Percentiles rank a stretch among this genome's conserved stretches.
Conservation (phyloP, 495 filamentous ascomycete genomes). For the Choiromyces venosus region DNA sequence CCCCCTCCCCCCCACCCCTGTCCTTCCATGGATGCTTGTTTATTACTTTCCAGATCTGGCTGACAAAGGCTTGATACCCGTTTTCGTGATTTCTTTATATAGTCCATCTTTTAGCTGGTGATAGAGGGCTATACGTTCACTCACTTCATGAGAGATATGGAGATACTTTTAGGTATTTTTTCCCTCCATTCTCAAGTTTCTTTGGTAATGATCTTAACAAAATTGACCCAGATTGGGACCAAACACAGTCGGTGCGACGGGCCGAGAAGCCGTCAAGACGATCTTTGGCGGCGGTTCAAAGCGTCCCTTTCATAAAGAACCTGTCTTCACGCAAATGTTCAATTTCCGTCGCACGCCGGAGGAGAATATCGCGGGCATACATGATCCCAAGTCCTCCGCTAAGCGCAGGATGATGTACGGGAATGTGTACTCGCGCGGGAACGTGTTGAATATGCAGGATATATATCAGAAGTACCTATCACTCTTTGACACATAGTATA, state of each 20-base stretch:
- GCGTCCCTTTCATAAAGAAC: conserved; percentile 12
- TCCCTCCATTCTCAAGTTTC: background rate
- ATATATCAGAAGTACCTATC: conserved; percentile 1
- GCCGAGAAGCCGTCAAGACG: background rate
- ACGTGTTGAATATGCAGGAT: conserved; percentile 14
- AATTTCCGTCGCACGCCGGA: conserved; percentile 9
- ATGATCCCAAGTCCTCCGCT: conserved; percentile 3
- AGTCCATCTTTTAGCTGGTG: conserved; percentile 12
- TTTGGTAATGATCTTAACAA: background rate
- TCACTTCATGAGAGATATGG: conserved; percentile 20
- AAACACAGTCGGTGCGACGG: conserved; percentile 4
- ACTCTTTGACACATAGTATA: background rate
- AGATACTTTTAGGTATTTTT: conserved; percentile 14
- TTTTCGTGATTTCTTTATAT: background rate
- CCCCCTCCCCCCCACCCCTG: too few relatives aligned
- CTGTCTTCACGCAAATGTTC: conserved; percentile 4
- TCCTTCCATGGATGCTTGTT: conserved; percentile 2
- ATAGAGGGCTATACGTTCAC: conserved; percentile 12
- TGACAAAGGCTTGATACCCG: background rate
- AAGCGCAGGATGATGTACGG: conserved; percentile 13
- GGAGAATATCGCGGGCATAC: conserved; percentile 4
- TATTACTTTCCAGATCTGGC: background rate
- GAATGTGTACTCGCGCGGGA: conserved; percentile 11
- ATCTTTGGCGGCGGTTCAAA: conserved; percentile 5
- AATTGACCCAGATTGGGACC: conserved; percentile 5